Base-by-base conservation (phyloP, 192 early-diverging fungal species). In the Coemansia furcata region DNA sequence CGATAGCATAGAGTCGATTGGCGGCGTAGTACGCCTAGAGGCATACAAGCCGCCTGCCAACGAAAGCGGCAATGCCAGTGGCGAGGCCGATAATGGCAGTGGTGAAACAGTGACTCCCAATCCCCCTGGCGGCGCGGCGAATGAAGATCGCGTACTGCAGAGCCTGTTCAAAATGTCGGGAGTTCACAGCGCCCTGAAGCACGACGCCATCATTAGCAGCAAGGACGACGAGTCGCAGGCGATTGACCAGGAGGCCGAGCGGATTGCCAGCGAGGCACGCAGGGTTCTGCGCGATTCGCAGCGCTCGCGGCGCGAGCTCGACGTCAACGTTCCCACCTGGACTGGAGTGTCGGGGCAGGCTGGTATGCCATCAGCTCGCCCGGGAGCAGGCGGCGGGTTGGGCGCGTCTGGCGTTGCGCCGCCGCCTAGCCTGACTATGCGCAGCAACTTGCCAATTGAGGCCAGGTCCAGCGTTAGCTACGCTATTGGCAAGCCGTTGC, bases 121-220 rank as follows among this genome's bases (percentile, higher is more conserved):
- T 60, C 35, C 12, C 1, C 12, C 29, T 4, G 39, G 35, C 9
- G 76, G 37, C 3, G 67, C 68, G 2, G 83, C 86, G 12, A 87
- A 86, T 32, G 90, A 93, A 38, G 69, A 78, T n/a, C 84, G 89
- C n/a, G 89, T 96, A 14, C 79, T 97, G 12, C 68, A 86, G 19
- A 88, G 85, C 35, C 68, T 99, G n/a, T 95, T 95, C 69, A 83
- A 91, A 69, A 90, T 87, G 70, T 87, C 90, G 4, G 93, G 93
- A 0, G 88, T 98, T 8, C 94, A 96, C 61, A 92, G 92, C 50
- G 95, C 94, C 1, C 72, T 99, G 21, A 83, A 94, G 44, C 97
- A 99, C 69, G 97, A 99, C 64, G 88, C 87, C 14, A 95, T 99
- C 59, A 84, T 97, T 74, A 87, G 91, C 63, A 80, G 86, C 9